These are phyloP conservation scores for Kwoniella botswanensis DNA, from an alignment of 768 basidiomycete genomes.

Conservation along the genomic window DNA sequence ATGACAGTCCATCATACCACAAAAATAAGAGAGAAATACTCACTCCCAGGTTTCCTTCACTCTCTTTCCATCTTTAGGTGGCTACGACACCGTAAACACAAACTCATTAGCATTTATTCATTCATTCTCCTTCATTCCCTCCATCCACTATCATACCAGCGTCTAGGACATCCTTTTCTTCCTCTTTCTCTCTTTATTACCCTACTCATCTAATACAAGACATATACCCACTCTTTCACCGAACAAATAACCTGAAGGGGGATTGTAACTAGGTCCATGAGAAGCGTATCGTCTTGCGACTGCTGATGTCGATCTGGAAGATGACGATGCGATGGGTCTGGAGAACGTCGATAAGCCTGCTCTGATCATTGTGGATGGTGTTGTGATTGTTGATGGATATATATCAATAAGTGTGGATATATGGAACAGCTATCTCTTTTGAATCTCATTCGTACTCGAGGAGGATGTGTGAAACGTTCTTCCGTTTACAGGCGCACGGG, in stretches of 20 bases:
- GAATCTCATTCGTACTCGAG: too few relatives aligned
- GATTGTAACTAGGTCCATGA: slow-evolving; percentile 78
- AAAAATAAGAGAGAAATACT: slow-evolving; percentile 20
- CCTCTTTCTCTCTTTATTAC: neutral
- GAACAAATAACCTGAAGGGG: slow-evolving; percentile 84
- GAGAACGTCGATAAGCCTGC: slow-evolving; percentile 13
- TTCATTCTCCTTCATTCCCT: neutral
- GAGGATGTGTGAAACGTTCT: slow-evolving; percentile 2
- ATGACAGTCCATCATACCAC: neutral
- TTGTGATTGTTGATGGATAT: neutral
- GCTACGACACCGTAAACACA: neutral
- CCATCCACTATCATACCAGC: neutral
- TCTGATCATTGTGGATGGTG: slow-evolving; percentile 17
- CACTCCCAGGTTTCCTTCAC: slow-evolving; percentile 86
- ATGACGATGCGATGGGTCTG: slow-evolving; percentile 12
- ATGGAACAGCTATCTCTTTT: too few relatives aligned
- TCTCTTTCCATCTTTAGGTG: slow-evolving; percentile 63
- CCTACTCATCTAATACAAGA: too few relatives aligned
- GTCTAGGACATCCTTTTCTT: neutral
- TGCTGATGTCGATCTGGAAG: neutral
- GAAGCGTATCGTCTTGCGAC: slow-evolving; percentile 36
- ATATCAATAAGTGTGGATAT: neutral
- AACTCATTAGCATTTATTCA: neutral
- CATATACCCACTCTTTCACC: slow-evolving; percentile 74
- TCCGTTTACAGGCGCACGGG: neutral